Evolutionary conservation across 768 basidiomycete genomes (phyloP).

Genomic region (Epithele typhae): DNA sequence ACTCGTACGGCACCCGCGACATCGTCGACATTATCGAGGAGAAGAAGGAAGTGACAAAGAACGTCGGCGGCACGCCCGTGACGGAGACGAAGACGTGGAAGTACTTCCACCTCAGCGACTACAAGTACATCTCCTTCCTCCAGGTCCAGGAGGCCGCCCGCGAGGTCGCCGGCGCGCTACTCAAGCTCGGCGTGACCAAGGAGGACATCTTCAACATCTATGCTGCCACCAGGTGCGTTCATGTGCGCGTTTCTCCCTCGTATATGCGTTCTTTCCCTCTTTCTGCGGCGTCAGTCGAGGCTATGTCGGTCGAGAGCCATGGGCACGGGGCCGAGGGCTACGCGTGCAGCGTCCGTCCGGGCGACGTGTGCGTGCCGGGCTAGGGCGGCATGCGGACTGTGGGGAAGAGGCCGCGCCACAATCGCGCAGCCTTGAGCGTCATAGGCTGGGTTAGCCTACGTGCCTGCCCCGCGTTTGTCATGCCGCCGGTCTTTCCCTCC

Average conservation of each 20-base stretch:
- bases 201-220: slow-evolving; percentile 89
- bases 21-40: slow-evolving; percentile 70
- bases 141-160: slow-evolving; percentile 63
- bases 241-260: too few species aligned
- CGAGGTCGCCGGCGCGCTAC: slow-evolving; percentile 66
- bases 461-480: too few species aligned
- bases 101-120: slow-evolving; percentile 89
- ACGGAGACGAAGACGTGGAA: slow-evolving; percentile 94
- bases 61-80: slow-evolving; percentile 75
- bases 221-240: slow-evolving; percentile 75
- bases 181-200: slow-evolving; percentile 63
- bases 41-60: slow-evolving; percentile 85
- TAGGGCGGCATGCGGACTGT: too few species aligned
- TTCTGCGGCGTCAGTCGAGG: too few species aligned
- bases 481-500: too few species aligned
- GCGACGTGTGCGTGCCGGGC: not conserved
- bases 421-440: too few species aligned
- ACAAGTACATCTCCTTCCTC: slow-evolving; percentile 74
- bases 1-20: slow-evolving; percentile 80
- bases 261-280: too few species aligned
- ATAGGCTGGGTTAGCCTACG: too few species aligned
- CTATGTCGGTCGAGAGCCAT: too few species aligned
- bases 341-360: too few species aligned
- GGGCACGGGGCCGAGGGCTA: too few species aligned
- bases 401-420: too few species aligned